These are phyloP conservation scores for Mycena citricolor DNA, from an alignment of 1,284 basidiomycete genomes.

Conservation along the genomic window DNA sequence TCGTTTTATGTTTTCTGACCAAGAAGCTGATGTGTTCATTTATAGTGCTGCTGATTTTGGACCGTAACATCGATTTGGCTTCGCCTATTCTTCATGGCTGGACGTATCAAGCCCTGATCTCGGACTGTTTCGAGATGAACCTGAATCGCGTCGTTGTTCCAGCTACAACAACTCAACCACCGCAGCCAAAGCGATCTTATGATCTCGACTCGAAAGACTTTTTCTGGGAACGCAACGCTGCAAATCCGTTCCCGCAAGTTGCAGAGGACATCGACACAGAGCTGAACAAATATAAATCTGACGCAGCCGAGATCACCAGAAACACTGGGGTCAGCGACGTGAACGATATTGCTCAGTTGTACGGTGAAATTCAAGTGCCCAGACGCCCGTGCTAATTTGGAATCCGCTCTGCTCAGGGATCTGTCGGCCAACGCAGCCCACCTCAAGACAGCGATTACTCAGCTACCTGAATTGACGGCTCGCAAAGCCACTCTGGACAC, in stretches of 20 bases:
- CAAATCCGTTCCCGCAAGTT: conserved; percentile 97
- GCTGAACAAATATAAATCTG: conserved; percentile 92
- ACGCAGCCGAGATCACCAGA: conserved; percentile 95
- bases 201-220: conserved; percentile 99
- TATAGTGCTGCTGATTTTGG: conserved; percentile 87
- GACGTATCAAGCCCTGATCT: conserved; percentile 99
- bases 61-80: conserved; percentile 94
- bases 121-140: conserved; percentile 97
- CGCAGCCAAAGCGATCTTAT: conserved; percentile 76
- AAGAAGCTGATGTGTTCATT: conserved; percentile 17
- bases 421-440: conserved; percentile 94
- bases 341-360: conserved; percentile 94
- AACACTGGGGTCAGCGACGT: conserved; percentile 96
- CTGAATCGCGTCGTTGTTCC: conserved; percentile 90
- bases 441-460: conserved; percentile 96
- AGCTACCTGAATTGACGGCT: conserved; percentile 96
- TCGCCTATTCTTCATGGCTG: conserved; percentile 97
- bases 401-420: conserved; percentile 54
- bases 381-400: conserved; percentile 2
- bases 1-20: conserved; percentile 31
- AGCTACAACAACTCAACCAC: conserved; percentile 20
- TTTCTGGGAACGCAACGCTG: conserved; percentile 97
- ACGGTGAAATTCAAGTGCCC: conserved; percentile 33
- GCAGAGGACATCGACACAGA: conserved; percentile 97
- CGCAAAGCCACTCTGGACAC: conserved; percentile 96